Conservation (phyloP, 257 asterid species). For the Ilex aquifolium region DNA sequence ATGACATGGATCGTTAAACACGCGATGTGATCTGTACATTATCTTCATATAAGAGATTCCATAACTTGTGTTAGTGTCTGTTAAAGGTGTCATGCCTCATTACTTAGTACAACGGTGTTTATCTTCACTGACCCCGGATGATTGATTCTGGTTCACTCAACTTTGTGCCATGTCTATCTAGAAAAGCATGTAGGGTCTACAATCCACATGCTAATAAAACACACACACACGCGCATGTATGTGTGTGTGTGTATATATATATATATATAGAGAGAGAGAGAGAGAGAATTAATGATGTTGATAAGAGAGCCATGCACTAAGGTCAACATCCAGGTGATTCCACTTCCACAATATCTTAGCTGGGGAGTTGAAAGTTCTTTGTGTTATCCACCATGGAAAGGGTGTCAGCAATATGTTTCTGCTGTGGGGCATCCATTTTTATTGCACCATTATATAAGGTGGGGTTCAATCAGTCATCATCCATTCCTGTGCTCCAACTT, state of each 20-base stretch:
- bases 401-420: conserved; percentile 16
- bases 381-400: conserved; percentile 36
- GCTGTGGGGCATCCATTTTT: conserved; percentile 48
- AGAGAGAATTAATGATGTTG: neutral
- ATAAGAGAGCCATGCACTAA: conserved; percentile 11
- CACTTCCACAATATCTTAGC: conserved; percentile 47
- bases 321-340: conserved; percentile 61
- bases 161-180: no score
- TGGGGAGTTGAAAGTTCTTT: conserved; percentile 27
- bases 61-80: no score
- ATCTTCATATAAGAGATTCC: no score
- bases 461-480: conserved; percentile 75
- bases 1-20: no score
- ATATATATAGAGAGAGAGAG: neutral
- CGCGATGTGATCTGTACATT: no score
- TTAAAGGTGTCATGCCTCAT: no score
- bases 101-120: no score
- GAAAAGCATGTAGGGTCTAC: no score
- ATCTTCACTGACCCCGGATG: no score
- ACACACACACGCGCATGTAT: neutral
- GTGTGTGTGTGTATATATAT: neutral
- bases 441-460: conserved; percentile 69
- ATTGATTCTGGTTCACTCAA: no score
- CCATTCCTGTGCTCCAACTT: conserved; percentile 37
- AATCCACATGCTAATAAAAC: no score